A percentile compares a stretch with the other conserved stretches of the same genome.
Evolutionary conservation across 2,329 filamentous ascomycete species (phyloP).

Genomic region (Pleoardoris graminearum): DNA sequence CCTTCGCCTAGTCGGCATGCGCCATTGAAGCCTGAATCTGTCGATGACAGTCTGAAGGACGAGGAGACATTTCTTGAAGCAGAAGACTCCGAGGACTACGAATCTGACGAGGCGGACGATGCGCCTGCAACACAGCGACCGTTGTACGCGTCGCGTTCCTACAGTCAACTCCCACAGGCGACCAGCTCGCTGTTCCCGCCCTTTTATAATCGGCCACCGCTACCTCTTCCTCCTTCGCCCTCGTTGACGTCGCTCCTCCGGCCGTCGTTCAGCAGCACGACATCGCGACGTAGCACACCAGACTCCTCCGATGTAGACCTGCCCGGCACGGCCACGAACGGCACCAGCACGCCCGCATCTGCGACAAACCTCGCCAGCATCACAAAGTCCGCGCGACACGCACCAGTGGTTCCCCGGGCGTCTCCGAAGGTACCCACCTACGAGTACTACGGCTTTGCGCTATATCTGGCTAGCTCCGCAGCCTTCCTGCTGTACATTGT

Average conservation of each 20-base stretch:
- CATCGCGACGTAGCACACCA: conserved; percentile 86
- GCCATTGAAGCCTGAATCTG: conserved; percentile 45
- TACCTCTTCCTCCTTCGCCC: conserved; percentile 87
- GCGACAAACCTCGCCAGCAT: conserved; percentile 64
- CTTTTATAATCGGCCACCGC: conserved; percentile 97
- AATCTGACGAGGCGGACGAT: conserved; percentile 32
- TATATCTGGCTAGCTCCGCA: conserved; percentile 86
- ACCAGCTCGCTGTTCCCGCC: conserved; percentile 66
- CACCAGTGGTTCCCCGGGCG: conserved; percentile 74
- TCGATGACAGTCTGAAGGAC: conserved; percentile 31
- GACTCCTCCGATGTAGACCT: conserved; percentile 85
- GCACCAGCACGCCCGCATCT: conserved; percentile 33
- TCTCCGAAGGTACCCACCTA: conserved; percentile 97
- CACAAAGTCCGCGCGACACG: conserved; percentile 61
- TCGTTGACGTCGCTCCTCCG: conserved; percentile 89
- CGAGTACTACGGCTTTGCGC: conserved; percentile 98
- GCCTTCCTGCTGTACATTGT: conserved; percentile 73
- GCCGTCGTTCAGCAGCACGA: conserved; percentile 59
- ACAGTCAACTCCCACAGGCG: conserved; percentile 48
- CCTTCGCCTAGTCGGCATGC: conserved; percentile 24
- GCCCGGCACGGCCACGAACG: conserved; percentile 18
- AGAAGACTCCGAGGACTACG: conserved; percentile 25
- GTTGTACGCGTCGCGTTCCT: conserved; percentile 50
- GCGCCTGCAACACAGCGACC: conserved; percentile 33
- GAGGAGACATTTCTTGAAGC: conserved; percentile 25